Conservation (phyloP, 352 stramenopile genomes). For the Elongisporangium prolatum region DNA sequence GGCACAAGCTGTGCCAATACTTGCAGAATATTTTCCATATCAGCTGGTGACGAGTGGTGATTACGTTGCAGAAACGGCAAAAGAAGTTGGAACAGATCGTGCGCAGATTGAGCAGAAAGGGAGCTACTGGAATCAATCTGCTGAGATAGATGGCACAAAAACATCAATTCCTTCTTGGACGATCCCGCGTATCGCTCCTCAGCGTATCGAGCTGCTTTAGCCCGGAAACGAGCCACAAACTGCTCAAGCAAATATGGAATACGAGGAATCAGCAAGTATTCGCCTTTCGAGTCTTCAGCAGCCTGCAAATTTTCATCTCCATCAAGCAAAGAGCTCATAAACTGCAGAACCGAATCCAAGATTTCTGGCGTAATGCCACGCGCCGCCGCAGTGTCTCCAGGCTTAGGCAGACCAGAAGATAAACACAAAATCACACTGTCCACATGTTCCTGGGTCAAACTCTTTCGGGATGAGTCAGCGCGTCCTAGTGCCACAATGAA, state of each 20-base stretch:
- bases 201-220: constrained; percentile 70
- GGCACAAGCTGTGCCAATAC: constrained; percentile 76
- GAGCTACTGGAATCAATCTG: constrained; percentile 35
- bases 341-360: constrained; percentile 66
- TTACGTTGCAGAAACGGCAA: constrained; percentile 83
- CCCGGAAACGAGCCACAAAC: constrained; percentile 79
- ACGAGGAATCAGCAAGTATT: constrained; percentile 44
- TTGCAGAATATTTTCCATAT: constrained; percentile 80
- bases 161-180: constrained; percentile 74
- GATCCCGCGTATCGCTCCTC: constrained; percentile 75
- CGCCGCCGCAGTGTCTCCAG: constrained; percentile 12
- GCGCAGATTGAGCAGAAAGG: constrained; percentile 24
- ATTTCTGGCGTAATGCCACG: constrained; percentile 64
- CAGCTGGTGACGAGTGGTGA: constrained; percentile 60
- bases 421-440: constrained; percentile 62
- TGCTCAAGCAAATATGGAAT: constrained; percentile 77
- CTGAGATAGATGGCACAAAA: constrained; percentile 72
- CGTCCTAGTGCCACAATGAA: constrained; percentile 61
- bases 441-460: constrained; percentile 32
- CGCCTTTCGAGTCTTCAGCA: constrained; percentile 13
- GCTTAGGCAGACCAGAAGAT: constrained; percentile 41
- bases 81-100: constrained; percentile 82
- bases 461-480: constrained; percentile 29
- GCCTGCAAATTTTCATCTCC: constrained; percentile 41
- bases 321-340: constrained; percentile 75